Evolutionary conservation across 1,284 basidiomycete species (phyloP).

Genomic region (Moniliophthora roreri): DNA sequence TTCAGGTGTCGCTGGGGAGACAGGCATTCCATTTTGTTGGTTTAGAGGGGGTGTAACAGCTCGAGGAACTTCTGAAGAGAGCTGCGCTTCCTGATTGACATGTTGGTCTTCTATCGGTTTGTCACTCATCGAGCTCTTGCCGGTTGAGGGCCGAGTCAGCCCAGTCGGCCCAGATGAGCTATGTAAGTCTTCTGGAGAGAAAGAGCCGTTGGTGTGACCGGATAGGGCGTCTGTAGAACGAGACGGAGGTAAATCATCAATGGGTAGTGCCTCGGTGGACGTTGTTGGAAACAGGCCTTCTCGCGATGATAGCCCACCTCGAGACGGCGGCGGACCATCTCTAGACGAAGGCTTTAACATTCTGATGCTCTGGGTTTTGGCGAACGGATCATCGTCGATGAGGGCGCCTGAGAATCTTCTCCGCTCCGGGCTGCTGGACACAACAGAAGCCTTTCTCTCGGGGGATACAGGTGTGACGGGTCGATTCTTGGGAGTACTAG

Average conservation of each 20-base stretch:
- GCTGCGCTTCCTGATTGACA: neutral
- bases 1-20: constrained; percentile 18
- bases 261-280: neutral
- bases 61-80: neutral
- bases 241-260: no score
- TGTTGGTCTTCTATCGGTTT: constrained; percentile 13
- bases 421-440: constrained; percentile 8
- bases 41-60: constrained; percentile 2
- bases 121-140: neutral
- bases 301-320: neutral
- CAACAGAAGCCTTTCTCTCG: neutral
- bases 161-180: neutral
- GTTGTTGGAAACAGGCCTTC: neutral
- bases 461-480: constrained; percentile 24
- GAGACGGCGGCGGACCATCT: constrained; percentile 10
- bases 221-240: neutral
- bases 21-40: constrained; percentile 3
- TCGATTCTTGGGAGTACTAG: constrained; percentile 16
- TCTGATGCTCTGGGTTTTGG: constrained; percentile 48
- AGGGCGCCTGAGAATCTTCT: constrained; percentile 24
- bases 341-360: constrained; percentile 32
- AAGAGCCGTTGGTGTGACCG: neutral
- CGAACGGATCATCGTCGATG: constrained; percentile 60
- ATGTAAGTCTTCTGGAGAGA: neutral
- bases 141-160: neutral